Evolutionary conservation across 129 eudicot species (phyloP).

Genomic region (Oenanthe sinensis): DNA sequence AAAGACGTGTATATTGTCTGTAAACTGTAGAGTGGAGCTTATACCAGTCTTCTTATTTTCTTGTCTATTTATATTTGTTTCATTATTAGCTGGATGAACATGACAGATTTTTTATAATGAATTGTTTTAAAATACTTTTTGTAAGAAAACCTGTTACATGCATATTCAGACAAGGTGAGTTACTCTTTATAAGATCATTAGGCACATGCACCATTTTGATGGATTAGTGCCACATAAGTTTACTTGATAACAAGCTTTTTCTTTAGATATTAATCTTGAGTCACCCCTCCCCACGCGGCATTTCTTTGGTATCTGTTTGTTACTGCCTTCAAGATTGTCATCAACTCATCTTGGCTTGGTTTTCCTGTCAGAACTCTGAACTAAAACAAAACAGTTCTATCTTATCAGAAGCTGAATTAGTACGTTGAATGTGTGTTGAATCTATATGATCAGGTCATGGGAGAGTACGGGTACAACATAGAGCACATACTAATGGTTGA

Average conservation of each 20-base stretch:
- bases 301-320: background rate
- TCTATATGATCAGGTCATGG: conserved; percentile 65
- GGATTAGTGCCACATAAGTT: background rate
- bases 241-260: background rate
- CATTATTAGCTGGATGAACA: background rate
- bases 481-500: conserved; percentile 98
- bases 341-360: background rate
- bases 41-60: background rate
- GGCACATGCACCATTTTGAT: background rate
- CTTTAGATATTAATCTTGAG: background rate
- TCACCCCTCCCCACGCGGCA: background rate
- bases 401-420: background rate
- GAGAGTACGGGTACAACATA: conserved; percentile 87
- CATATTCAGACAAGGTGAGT: background rate
- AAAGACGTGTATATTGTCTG: background rate
- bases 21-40: background rate
- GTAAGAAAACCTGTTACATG: background rate
- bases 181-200: background rate
- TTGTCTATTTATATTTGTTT: background rate
- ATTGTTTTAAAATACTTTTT: background rate
- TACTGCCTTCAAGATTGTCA: background rate
- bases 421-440: background rate
- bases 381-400: background rate
- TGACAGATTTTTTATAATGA: background rate
- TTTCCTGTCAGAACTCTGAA: background rate